Base-by-base conservation (phyloP, 345 rosid genomes). In the Hypericum perforatum region DNA sequence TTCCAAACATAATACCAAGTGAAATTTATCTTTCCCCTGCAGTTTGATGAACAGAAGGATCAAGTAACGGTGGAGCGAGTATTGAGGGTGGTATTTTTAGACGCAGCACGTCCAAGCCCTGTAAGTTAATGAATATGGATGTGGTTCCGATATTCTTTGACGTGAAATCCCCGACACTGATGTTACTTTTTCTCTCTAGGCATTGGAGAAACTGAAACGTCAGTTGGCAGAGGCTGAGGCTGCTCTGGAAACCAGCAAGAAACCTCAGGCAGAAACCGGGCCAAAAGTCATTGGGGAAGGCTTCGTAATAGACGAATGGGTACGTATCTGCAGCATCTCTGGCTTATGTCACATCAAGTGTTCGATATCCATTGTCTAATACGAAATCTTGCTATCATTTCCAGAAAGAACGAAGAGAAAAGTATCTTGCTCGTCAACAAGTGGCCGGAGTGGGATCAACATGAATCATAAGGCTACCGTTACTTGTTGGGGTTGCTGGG, bases 361-460 rank as follows among this genome's bases (percentile, higher is more conserved):
- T 57, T 16, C 5, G 29, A 11, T 39, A 0, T 14, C 43, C 5
- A 11, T 6, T 45, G 11, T 11, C 40, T 32, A 40, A 0, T 39
- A 29, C 3, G 14, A 44, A 22, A 36, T 29, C 5, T 9, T 51
- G 10, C 5, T 50, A 0, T 2, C 36, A 64, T 54, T 70, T 53
- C 41, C 89, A 91, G 98, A 91, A 84, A 69, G 98, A 91, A 70
- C 76, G 98, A 52, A 79, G 96, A 59, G 98, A 91, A 74, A 91
- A 82, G 63, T 91, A 91, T 64, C 78, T 91, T 55, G 98, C 98
- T 57, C 78, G 79, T 47, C 98, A 87, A 58, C 86, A 84, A 56
- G 85, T 84, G 6, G 88, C 79, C 67, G 80, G 70, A 0, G 69
- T 71, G 7, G 78, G 68, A 40, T 62, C 71, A 0, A 4, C 60